Percentiles rank a stretch among this genome's conserved stretches.
Conservation (phyloP, 2,329 filamentous ascomycete species). For the Beauveria sp. region DNA sequence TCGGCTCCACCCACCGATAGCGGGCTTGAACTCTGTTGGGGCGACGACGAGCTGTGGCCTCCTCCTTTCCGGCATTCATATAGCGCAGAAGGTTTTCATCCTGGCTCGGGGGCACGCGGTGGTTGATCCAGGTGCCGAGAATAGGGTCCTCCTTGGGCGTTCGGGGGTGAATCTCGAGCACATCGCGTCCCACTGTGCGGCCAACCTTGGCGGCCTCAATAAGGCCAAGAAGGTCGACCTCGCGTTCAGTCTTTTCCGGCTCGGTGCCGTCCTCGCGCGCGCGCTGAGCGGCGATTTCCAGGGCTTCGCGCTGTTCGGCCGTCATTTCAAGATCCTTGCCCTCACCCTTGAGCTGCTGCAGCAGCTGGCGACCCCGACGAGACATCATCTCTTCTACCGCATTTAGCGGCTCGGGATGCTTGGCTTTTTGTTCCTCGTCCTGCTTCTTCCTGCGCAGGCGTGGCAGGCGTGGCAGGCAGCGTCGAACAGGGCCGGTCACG, state of each 20-base stretch:
- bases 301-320: slow-evolving; percentile 16
- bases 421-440: slow-evolving; percentile 12
- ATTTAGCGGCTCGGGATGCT: slow-evolving; percentile 13
- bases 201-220: slow-evolving; percentile 25
- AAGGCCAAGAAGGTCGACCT: slow-evolving; percentile 24
- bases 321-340: slow-evolving; percentile 16
- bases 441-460: slow-evolving; percentile 18
- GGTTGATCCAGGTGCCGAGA: slow-evolving; percentile 21
- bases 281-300: slow-evolving; percentile 11
- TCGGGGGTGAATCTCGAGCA: slow-evolving; percentile 33
- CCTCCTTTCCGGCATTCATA: slow-evolving; percentile 13
- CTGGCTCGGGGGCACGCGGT: slow-evolving; percentile 32
- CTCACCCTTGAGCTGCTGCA: slow-evolving; percentile 12
- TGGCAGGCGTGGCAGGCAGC: slow-evolving; percentile 15
- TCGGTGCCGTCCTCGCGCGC: slow-evolving; percentile 1
- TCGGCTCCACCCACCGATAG: slow-evolving; percentile 17
- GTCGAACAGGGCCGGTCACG: slow-evolving; percentile 17
- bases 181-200: slow-evolving; percentile 19
- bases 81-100: slow-evolving; percentile 26
- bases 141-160: slow-evolving; percentile 33
- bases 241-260: slow-evolving; percentile 10
- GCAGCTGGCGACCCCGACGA: slow-evolving; percentile 9
- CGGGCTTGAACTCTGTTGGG: slow-evolving; percentile 7
- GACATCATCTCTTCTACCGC: slow-evolving; percentile 19
- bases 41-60: not conserved